Percentiles rank a stretch among this genome's conserved stretches.
Evolutionary conservation across 2,329 filamentous ascomycete species (phyloP).

Genomic region (Ophiocordyceps camponoti-rufipedis): DNA sequence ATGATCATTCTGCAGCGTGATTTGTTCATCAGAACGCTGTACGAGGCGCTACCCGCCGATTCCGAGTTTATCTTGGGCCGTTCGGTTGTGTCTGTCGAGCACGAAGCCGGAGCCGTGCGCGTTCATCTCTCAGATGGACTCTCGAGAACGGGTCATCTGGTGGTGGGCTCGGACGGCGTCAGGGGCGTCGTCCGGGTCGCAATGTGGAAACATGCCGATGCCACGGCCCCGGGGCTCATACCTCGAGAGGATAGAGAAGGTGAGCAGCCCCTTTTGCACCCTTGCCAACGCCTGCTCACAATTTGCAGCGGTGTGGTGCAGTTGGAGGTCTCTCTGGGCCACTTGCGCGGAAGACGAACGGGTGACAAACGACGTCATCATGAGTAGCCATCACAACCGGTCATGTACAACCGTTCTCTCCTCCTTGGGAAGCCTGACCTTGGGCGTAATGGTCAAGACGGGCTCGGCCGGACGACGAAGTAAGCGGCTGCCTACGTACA

Average conservation of each 20-base stretch:
- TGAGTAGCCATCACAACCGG: no score
- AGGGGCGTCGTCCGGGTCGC: slow-evolving; percentile 11
- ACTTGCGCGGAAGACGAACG: background rate
- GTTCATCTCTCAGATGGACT: slow-evolving; percentile 16
- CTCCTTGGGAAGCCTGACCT: background rate
- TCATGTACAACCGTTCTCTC: background rate
- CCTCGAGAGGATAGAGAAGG: slow-evolving; percentile 6
- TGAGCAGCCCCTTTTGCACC: background rate
- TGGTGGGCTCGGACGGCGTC: slow-evolving; percentile 24
- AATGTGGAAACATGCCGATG: slow-evolving; percentile 9
- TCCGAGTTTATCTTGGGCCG: background rate
- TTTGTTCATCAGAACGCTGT: slow-evolving; percentile 3
- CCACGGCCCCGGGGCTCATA: slow-evolving; percentile 2
- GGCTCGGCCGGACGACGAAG: background rate
- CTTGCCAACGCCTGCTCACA: background rate
- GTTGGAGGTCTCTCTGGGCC: background rate
- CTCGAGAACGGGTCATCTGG: slow-evolving; percentile 15
- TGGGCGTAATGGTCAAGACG: background rate
- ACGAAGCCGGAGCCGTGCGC: slow-evolving; percentile 7
- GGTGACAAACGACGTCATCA: background rate
- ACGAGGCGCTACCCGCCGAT: slow-evolving; percentile 3
- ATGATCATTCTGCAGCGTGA: background rate
- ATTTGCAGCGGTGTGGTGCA: background rate
- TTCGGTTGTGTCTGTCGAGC: background rate
- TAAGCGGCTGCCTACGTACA: background rate